These are phyloP conservation scores for Crataegus laevigata DNA, from an alignment of 306 rosid genomes.

Conservation along the genomic window DNA sequence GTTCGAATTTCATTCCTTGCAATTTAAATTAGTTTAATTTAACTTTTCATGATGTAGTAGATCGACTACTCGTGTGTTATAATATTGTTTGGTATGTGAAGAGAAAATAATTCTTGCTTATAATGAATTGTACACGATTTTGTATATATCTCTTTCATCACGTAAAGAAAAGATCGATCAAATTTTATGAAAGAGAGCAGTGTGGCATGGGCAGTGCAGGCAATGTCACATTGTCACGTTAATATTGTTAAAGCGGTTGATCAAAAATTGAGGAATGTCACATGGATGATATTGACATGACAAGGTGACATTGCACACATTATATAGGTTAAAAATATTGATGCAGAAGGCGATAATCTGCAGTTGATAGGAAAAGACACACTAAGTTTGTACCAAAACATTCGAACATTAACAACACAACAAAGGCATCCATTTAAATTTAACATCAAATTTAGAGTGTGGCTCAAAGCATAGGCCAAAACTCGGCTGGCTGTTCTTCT, in stretches of 20 bases:
- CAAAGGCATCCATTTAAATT: constrained; percentile 24
- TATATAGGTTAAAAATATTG: constrained; percentile 15
- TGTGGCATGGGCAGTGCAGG: background rate
- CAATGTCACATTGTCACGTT: background rate
- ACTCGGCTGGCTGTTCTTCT: background rate
- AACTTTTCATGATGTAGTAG: too few relatives aligned
- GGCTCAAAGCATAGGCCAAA: constrained; percentile 34
- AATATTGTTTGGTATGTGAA: too few relatives aligned
- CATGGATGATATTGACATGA: constrained; percentile 2
- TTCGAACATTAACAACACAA: constrained; percentile 35
- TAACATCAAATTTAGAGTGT: constrained; percentile 6
- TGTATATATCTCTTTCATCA: too few relatives aligned
- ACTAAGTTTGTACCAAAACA: constrained; percentile 25
- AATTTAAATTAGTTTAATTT: too few relatives aligned
- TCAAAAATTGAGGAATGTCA: constrained; percentile 5
- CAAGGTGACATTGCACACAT: background rate
- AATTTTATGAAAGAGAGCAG: background rate
- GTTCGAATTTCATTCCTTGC: too few relatives aligned
- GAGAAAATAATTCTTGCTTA: too few relatives aligned
- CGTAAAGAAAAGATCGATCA: too few relatives aligned
- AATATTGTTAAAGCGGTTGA: background rate
- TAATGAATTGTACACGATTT: too few relatives aligned
- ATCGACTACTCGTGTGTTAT: too few relatives aligned
- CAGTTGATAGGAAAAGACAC: constrained; percentile 37
- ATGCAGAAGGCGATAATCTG: constrained; percentile 26